Conservation (phyloP, 106 monocot genomes). For the Acorus gramineus region DNA sequence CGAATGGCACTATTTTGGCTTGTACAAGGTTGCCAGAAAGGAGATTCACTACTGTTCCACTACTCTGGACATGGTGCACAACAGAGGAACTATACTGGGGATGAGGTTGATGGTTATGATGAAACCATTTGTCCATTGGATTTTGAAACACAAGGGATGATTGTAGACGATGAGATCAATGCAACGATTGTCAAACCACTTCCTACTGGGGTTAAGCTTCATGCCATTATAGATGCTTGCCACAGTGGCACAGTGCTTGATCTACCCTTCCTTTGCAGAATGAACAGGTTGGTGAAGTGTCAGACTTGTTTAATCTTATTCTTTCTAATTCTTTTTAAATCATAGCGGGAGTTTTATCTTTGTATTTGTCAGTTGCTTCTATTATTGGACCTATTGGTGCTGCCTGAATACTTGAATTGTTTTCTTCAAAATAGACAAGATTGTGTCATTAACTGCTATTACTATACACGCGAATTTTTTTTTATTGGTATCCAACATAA, state of each 20-base stretch:
- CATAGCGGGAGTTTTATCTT: no score
- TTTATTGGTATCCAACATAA: no score
- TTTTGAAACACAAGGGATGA: conserved; percentile 82
- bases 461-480: no score
- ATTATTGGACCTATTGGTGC: no score
- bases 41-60: conserved; percentile 89
- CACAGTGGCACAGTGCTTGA: conserved; percentile 91
- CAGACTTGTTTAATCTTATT: no score
- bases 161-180: conserved; percentile 96
- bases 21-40: conserved; percentile 72
- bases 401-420: no score
- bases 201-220: conserved; percentile 79
- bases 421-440: no score
- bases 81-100: conserved; percentile 55
- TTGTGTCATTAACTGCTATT: no score
- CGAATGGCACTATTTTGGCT: conserved; percentile 88
- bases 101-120: conserved; percentile 85
- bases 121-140: conserved; percentile 91
- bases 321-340: no score
- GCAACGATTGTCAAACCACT: conserved; percentile 76
- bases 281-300: conserved; percentile 46
- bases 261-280: conserved; percentile 84
- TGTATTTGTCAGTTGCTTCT: no score
- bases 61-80: conserved; percentile 89
- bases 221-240: conserved; percentile 91